These are phyloP conservation scores for Setomelanomma holmii DNA, from an alignment of 2,329 filamentous ascomycete species.

Conservation along the genomic window DNA sequence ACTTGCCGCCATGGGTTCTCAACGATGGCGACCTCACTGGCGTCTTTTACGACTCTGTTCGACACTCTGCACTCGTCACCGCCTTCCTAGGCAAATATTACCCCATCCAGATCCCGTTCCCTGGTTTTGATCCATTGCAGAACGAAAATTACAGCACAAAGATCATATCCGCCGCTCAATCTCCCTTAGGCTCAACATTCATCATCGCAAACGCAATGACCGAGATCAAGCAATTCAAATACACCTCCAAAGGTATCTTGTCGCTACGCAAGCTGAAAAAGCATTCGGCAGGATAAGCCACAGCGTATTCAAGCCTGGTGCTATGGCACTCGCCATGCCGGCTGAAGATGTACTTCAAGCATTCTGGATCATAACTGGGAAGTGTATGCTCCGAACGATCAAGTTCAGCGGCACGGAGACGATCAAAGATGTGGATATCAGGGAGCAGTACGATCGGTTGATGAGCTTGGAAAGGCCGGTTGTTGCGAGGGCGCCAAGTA, in stretches of 20 bases:
- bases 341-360: constrained; percentile 26
- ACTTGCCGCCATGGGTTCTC: constrained; percentile 38
- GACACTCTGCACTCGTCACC: constrained; percentile 37
- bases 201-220: constrained; percentile 44
- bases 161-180: constrained; percentile 45
- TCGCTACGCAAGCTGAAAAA: constrained; percentile 41
- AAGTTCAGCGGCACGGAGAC: constrained; percentile 34
- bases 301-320: constrained; percentile 43
- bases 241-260: constrained; percentile 35
- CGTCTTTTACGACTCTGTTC: constrained; percentile 43
- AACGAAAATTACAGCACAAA: constrained; percentile 41
- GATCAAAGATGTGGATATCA: constrained; percentile 41
- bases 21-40: constrained; percentile 46
- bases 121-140: constrained; percentile 32
- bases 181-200: constrained; percentile 40
- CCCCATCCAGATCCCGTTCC: constrained; percentile 32
- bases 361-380: constrained; percentile 38
- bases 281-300: constrained; percentile 38
- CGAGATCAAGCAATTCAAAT: constrained; percentile 46
- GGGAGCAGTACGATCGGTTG: constrained; percentile 43
- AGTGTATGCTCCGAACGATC: constrained; percentile 42
- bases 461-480: constrained; percentile 30
- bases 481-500: constrained; percentile 26
- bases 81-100: constrained; percentile 38
- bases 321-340: constrained; percentile 38